These are phyloP conservation scores for Trichosphaerium sp. DNA, from an alignment of 78 protist species.

Conservation along the genomic window DNA sequence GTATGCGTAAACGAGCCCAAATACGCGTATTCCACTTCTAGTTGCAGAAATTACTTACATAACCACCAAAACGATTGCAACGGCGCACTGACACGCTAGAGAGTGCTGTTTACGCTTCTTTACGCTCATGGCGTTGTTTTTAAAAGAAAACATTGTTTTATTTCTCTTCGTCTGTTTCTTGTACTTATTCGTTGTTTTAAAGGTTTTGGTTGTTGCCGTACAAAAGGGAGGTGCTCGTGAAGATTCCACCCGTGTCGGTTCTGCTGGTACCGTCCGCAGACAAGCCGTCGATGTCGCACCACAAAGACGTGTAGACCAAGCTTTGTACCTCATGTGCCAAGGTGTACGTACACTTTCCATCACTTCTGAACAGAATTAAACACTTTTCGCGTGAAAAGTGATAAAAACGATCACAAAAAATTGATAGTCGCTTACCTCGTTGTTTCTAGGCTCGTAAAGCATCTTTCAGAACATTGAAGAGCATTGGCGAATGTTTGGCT, in stretches of 20 bases:
- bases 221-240: slow-evolving; percentile 97
- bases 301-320: slow-evolving; percentile 98
- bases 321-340: slow-evolving; percentile 79
- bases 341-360: slow-evolving; percentile 55
- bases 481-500: slow-evolving; percentile 98
- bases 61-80: too few relatives aligned
- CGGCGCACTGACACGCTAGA: too few relatives aligned
- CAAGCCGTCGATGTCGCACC: slow-evolving; percentile 99
- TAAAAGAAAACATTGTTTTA: too few relatives aligned
- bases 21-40: too few relatives aligned
- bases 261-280: slow-evolving; percentile 97
- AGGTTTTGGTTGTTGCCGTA: slow-evolving; percentile 84
- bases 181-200: background rate
- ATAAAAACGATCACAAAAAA: too few relatives aligned
- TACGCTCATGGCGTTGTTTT: too few relatives aligned
- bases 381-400: too few relatives aligned
- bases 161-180: too few relatives aligned
- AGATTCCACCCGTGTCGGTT: slow-evolving; percentile 99
- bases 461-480: slow-evolving; percentile 98
- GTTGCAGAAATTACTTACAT: too few relatives aligned
- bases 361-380: too few relatives aligned
- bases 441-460: slow-evolving; percentile 71
- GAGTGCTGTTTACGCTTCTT: too few relatives aligned
- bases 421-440: background rate
- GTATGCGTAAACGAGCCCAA: background rate